These are phyloP conservation scores for Wickerhamiella pararugosa DNA, from an alignment of 1,139 yeast species.

Conservation along the genomic window DNA sequence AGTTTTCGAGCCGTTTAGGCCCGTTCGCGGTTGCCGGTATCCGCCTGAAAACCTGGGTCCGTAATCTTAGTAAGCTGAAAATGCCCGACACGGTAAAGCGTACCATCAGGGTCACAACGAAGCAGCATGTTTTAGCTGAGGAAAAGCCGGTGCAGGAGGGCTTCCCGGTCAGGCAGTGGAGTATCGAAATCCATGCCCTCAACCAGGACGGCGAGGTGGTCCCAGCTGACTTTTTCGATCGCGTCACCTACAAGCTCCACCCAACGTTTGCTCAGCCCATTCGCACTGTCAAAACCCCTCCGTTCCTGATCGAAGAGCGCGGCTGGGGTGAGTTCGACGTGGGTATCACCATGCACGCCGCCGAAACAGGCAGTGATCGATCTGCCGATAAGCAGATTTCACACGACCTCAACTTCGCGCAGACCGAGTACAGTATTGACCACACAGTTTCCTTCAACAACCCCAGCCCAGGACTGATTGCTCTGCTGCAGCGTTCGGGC, in stretches of 20 bases:
- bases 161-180: constrained; percentile 95
- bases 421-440: constrained; percentile 63
- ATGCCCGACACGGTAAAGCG: constrained; percentile 42
- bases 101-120: constrained; percentile 77
- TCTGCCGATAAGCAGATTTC: constrained; percentile 66
- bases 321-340: constrained; percentile 99
- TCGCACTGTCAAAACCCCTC: constrained; percentile 64
- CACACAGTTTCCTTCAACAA: constrained; percentile 66
- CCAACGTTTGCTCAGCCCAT: constrained; percentile 89
- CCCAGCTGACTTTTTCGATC: constrained; percentile 81
- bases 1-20: no score
- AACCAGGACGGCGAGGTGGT: constrained; percentile 70
- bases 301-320: constrained; percentile 82
- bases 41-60: no score
- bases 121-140: constrained; percentile 69
- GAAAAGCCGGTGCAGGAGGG: constrained; percentile 79
- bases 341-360: constrained; percentile 58
- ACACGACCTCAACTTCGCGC: constrained; percentile 79
- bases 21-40: constrained; percentile 5
- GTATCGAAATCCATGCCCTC: constrained; percentile 56
- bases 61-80: no score
- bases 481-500: constrained; percentile 67
- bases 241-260: constrained; percentile 83
- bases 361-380: constrained; percentile 43
- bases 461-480: constrained; percentile 56